These are phyloP conservation scores for Cornus florida DNA, from an alignment of 148 eudicot genomes.

Conservation along the genomic window DNA sequence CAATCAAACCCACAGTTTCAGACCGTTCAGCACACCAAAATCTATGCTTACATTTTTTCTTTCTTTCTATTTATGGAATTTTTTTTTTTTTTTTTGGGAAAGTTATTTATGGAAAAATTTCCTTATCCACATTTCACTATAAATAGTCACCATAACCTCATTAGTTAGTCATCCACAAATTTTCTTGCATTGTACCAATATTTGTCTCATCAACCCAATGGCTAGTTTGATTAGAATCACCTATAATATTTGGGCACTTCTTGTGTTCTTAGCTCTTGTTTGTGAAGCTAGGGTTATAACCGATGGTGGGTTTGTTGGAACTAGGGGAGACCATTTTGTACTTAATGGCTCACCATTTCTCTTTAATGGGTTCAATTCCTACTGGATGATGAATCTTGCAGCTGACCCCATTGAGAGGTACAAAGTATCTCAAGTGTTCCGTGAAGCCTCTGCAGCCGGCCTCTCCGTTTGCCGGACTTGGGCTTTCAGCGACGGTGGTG, in stretches of 20 bases:
- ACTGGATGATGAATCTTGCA: conserved; percentile 35
- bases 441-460: conserved; percentile 14
- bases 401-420: conserved; percentile 13
- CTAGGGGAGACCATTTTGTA: conserved; percentile 1
- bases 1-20: too few relatives aligned
- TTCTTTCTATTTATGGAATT: too few relatives aligned
- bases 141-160: not conserved
- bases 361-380: conserved; percentile 25
- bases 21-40: too few relatives aligned
- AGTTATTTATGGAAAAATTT: too few relatives aligned
- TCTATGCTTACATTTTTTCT: too few relatives aligned
- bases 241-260: not conserved
- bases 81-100: too few relatives aligned
- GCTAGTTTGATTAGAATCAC: not conserved
- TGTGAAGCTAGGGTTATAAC: not conserved
- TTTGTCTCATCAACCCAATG: not conserved
- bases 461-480: conserved; percentile 27
- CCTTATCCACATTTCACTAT: not conserved
- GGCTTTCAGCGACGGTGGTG: conserved; percentile 33
- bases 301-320: conserved; percentile 1
- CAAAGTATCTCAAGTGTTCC: conserved; percentile 18
- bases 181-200: not conserved
- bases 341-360: conserved; percentile 12
- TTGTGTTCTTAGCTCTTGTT: not conserved
- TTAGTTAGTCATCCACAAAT: not conserved